Evolutionary conservation across 495 filamentous ascomycete genomes (phyloP).

Genomic region (Penicillium riverlandense): DNA sequence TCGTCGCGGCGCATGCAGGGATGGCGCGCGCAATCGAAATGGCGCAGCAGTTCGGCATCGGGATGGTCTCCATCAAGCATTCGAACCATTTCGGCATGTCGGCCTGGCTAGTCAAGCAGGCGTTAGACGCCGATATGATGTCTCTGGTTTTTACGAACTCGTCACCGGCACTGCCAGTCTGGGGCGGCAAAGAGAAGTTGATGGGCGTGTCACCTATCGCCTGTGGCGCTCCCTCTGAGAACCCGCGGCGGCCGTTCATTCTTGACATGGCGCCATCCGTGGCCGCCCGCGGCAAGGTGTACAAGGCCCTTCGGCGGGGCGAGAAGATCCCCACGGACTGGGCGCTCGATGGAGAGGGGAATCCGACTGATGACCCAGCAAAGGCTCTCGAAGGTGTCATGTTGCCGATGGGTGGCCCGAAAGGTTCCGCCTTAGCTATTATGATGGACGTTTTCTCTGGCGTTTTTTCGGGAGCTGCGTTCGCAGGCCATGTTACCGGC

Average conservation of each 20-base stretch:
- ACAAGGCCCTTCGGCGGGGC: slow-evolving; percentile 62
- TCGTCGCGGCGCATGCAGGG: slow-evolving; percentile 54
- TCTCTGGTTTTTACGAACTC: slow-evolving; percentile 74
- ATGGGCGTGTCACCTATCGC: slow-evolving; percentile 76
- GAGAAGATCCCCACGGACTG: slow-evolving; percentile 69
- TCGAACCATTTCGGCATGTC: slow-evolving; percentile 80
- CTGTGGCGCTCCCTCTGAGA: slow-evolving; percentile 60
- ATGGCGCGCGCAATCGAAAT: slow-evolving; percentile 59
- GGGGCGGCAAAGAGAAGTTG: slow-evolving; percentile 59
- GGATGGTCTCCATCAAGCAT: slow-evolving; percentile 64
- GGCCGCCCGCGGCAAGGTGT: slow-evolving; percentile 68
- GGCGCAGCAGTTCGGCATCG: slow-evolving; percentile 60
- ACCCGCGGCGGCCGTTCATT: slow-evolving; percentile 50
- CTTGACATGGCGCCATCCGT: slow-evolving; percentile 73
- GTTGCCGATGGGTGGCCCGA: slow-evolving; percentile 75
- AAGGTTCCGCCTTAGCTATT: slow-evolving; percentile 62
- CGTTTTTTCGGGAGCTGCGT: slow-evolving; percentile 61
- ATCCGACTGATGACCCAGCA: slow-evolving; percentile 59
- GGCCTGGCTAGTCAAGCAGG: slow-evolving; percentile 71
- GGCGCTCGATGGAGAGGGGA: slow-evolving; percentile 66
- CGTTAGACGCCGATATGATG: slow-evolving; percentile 65
- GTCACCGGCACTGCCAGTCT: slow-evolving; percentile 65
- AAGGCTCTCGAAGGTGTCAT: slow-evolving; percentile 63
- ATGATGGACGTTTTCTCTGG: slow-evolving; percentile 88
- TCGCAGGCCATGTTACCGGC: slow-evolving; percentile 63